Base-by-base conservation (phyloP, 306 rosid genomes). In the Prosopis cineraria region DNA sequence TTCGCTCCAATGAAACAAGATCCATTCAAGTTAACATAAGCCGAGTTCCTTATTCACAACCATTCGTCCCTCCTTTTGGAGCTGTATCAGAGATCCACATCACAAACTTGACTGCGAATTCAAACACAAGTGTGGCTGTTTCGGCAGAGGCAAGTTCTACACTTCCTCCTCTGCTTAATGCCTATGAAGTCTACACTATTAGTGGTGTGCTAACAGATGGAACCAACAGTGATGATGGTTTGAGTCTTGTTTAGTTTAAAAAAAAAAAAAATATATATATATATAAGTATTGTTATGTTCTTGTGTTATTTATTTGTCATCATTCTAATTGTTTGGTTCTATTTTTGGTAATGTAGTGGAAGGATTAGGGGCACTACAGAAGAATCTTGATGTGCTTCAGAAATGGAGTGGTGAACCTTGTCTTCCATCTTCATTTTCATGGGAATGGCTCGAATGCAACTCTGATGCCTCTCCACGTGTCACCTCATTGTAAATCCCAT, bases 161-260 rank as follows among this genome's bases (percentile, higher is more conserved):
- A 3, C 74, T 84, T 31, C 82, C 77, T 24, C 82, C 87, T 41
- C 75, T 84, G 40, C 24, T 83, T 62, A 79, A 84, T 25, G 83
- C 83, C 44, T 58, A 56, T 3, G 80, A 83, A 69, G 65, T 79
- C 39, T 78, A 58, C 6, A 8, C 19, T 6, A 24, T 75, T 7
- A 2, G 1, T 7, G 77, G 73, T 6, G 17, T 27, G 12, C 72
- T 37, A 29, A 24, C 78, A 11, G 64, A 52, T 64, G 60, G 70
- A 62, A 83, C 81, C 27, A 22, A 63, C 4, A 13, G 27, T 7
- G 36, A 55, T 58, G 81, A 83, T 24, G 68, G 83, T 83, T 22
- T 5, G 62, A 29, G 1, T 55, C 12, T 1, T 22, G 1, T 17
- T 30, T 41, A 2, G 34, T n/a, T n/a, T n/a, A n/a, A n/a, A n/a